A percentile compares a stretch with the other conserved stretches of the same genome.
Evolutionary conservation across 306 rosid species (phyloP).

Genomic region (Comarum palustre): DNA sequence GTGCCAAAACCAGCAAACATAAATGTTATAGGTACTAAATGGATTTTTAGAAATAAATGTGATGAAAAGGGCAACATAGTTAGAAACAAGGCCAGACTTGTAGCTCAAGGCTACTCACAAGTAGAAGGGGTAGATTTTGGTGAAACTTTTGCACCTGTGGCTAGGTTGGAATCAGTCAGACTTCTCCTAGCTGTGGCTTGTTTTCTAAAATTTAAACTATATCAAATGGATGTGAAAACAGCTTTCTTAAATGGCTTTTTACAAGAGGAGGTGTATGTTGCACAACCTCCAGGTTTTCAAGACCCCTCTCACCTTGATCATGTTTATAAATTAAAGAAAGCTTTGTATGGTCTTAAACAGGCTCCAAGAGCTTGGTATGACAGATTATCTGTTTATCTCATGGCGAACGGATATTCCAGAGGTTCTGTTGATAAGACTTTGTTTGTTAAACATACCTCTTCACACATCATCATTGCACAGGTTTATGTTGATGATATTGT

Average conservation of each 20-base stretch:
- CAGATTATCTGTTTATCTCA: background rate
- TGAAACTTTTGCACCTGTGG: background rate
- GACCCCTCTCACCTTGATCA: no score
- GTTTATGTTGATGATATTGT: background rate
- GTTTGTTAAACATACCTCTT: background rate
- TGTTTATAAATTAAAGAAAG: no score
- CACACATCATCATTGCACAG: background rate
- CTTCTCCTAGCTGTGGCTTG: no score
- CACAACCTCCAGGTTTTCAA: background rate
- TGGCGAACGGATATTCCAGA: background rate
- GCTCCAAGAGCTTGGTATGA: background rate
- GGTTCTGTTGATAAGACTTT: background rate
- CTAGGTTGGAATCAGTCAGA: no score
- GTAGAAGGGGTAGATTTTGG: slow-evolving; percentile 39
- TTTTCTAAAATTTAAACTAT: no score
- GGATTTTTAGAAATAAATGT: no score
- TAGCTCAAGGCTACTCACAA: no score
- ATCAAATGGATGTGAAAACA: background rate
- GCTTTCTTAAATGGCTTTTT: background rate
- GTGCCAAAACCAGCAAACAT: no score
- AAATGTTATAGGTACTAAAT: no score
- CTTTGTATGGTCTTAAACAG: background rate
- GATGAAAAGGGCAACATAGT: no score
- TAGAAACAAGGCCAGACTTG: no score
- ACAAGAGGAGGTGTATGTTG: background rate